Conservation (phyloP, 192 early-diverging fungal genomes). For the Blastocladiella britannica region DNA sequence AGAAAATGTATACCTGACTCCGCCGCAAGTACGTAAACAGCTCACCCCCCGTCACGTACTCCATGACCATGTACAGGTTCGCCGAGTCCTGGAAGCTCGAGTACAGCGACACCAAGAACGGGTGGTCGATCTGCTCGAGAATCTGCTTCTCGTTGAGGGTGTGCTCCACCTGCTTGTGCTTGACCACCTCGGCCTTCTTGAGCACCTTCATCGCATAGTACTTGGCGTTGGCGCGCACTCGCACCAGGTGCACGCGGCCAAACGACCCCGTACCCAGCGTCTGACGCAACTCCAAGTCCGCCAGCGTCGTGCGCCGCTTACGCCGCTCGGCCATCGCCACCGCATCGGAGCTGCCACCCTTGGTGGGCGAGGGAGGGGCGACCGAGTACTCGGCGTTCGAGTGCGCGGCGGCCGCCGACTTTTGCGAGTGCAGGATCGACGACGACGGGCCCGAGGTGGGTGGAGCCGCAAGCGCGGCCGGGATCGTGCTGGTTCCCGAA, state of each 20-base stretch:
- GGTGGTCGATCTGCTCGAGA: constrained; percentile 64
- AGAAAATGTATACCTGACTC: constrained; percentile 37
- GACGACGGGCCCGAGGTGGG: neutral
- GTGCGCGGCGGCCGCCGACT: neutral
- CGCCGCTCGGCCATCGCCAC: neutral
- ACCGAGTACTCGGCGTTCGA: neutral
- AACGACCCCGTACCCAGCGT: constrained; percentile 93
- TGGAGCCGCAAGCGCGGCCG: neutral
- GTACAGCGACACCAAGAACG: constrained; percentile 81
- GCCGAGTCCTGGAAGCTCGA: constrained; percentile 82
- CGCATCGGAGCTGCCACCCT: neutral
- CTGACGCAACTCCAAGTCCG: constrained; percentile 62
- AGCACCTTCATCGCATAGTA: constrained; percentile 96
- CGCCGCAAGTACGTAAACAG: constrained; percentile 56
- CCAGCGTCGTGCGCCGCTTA: constrained; percentile 31
- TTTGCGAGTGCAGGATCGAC: neutral
- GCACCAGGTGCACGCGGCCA: constrained; percentile 84
- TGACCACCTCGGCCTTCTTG: constrained; percentile 80
- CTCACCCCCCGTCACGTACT: constrained; percentile 90
- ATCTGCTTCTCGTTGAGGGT: constrained; percentile 93
- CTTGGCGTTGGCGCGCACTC: constrained; percentile 48
- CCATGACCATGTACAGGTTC: constrained; percentile 87
- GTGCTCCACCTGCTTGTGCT: constrained; percentile 90
- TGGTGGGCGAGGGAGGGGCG: neutral
- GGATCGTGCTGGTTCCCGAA: neutral